phyloP scores from a whole-genome alignment of 352 stramenopile genomes.

The Pythium grandisporangium region DNA sequence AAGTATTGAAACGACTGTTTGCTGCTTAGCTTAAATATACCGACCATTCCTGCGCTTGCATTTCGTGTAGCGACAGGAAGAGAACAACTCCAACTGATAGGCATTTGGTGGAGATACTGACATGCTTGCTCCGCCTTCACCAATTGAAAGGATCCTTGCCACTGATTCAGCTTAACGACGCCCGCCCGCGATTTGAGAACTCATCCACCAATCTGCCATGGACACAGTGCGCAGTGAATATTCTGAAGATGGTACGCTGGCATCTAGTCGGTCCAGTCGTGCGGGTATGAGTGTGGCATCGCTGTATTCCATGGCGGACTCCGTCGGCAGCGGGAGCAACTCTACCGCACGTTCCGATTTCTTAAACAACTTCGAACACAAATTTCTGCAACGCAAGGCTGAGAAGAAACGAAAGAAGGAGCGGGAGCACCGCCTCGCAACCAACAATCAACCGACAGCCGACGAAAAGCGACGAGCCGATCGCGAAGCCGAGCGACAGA shows the following conservation, averaged over 20 bases:
- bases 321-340: conserved; percentile 15
- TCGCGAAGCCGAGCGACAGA: conserved; percentile 36
- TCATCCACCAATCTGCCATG: too few species aligned
- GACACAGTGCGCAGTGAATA: conserved; percentile 39
- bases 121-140: too few species aligned
- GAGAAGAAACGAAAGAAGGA: conserved; percentile 36
- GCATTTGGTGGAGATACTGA: too few species aligned
- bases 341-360: conserved; percentile 37
- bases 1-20: too few species aligned
- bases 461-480: conserved; percentile 36
- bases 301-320: conserved; percentile 36
- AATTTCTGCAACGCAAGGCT: conserved; percentile 40
- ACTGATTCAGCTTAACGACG: too few species aligned
- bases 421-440: conserved; percentile 22
- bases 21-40: too few species aligned
- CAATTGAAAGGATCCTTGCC: too few species aligned
- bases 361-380: conserved; percentile 41
- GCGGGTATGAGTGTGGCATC: conserved; percentile 9
- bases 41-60: too few species aligned
- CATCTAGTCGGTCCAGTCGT: conserved; percentile 16
- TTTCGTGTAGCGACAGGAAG: too few species aligned
- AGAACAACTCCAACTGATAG: too few species aligned
- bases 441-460: conserved; percentile 24
- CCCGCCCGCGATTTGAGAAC: too few species aligned
- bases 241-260: conserved; percentile 20